Conservation (phyloP, 2,329 filamentous ascomycete genomes). For the Fusarium tricinctum region DNA sequence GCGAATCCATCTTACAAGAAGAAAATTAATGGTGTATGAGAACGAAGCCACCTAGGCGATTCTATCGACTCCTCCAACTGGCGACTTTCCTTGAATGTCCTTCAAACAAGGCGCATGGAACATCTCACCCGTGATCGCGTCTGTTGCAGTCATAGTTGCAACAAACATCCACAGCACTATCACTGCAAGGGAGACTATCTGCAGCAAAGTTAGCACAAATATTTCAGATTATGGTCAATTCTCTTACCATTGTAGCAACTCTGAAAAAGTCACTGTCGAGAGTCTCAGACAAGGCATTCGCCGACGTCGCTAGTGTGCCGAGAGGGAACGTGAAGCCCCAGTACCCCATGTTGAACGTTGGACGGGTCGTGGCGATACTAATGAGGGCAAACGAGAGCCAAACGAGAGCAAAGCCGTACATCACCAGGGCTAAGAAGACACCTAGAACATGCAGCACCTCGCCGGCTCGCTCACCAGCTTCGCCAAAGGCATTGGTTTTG, state of each 20-base stretch:
- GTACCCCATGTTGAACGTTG: slow-evolving; percentile 64
- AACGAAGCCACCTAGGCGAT: slow-evolving; percentile 42
- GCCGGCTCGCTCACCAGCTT: slow-evolving; percentile 54
- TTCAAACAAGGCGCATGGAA: slow-evolving; percentile 62
- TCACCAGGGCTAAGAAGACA: slow-evolving; percentile 59
- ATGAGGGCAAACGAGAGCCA: slow-evolving; percentile 61
- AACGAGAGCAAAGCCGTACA: slow-evolving; percentile 62
- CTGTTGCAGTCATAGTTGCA: slow-evolving; percentile 55
- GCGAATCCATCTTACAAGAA: not conserved
- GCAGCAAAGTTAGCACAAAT: slow-evolving; percentile 20
- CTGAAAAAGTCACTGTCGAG: slow-evolving; percentile 61
- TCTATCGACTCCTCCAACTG: slow-evolving; percentile 47
- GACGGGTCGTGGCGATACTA: slow-evolving; percentile 57
- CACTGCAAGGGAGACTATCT: slow-evolving; percentile 60
- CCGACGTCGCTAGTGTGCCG: slow-evolving; percentile 61
- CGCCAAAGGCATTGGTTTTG: slow-evolving; percentile 60
- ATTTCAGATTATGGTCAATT: not conserved
- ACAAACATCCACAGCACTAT: slow-evolving; percentile 61
- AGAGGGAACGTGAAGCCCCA: slow-evolving; percentile 64
- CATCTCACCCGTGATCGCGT: slow-evolving; percentile 58
- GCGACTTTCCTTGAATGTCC: slow-evolving; percentile 54
- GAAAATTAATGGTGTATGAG: too few relatives aligned
- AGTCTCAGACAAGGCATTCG: slow-evolving; percentile 57
- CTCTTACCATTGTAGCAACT: slow-evolving; percentile 55
- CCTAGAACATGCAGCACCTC: slow-evolving; percentile 71